A percentile compares a stretch with the other conserved stretches of the same genome.
phyloP scores from a whole-genome alignment of 2,329 filamentous ascomycete genomes.

The Trichoderma citrinoviride region DNA sequence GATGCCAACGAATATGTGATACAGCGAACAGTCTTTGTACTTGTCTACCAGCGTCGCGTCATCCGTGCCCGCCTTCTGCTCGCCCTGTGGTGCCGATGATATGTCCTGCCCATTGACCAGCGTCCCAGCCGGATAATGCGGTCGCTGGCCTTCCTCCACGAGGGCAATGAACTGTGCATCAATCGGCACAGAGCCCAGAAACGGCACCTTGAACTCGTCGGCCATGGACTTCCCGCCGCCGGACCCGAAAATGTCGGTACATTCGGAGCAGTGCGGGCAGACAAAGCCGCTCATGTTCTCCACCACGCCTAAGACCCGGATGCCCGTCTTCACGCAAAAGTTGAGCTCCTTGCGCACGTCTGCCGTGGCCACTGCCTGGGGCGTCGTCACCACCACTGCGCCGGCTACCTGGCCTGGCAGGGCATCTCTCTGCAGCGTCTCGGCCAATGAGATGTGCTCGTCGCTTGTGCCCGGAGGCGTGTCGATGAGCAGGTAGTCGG shows the following conservation, averaged over 20 bases:
- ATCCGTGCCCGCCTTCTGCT: constrained; percentile 22
- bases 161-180: constrained; percentile 88
- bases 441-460: constrained; percentile 92
- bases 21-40: constrained; percentile 69
- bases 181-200: constrained; percentile 84
- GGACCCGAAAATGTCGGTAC: constrained; percentile 89
- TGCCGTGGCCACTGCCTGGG: constrained; percentile 87
- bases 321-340: constrained; percentile 81
- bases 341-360: constrained; percentile 95
- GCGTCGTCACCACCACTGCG: constrained; percentile 92
- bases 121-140: constrained; percentile 68
- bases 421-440: constrained; percentile 70
- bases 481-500: constrained; percentile 93
- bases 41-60: constrained; percentile 60
- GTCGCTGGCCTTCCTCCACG: constrained; percentile 69
- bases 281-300: constrained; percentile 97
- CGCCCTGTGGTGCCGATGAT: constrained; percentile 28
- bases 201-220: constrained; percentile 75
- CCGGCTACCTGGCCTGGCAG: constrained; percentile 70
- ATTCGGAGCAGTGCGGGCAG: constrained; percentile 77
- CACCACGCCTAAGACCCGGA: constrained; percentile 80
- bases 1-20: constrained; percentile 65
- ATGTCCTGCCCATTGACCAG: constrained; percentile 57
- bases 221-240: constrained; percentile 91
- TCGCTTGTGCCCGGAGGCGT: constrained; percentile 95